These are phyloP conservation scores for Penicillium hordei DNA, from an alignment of 2,329 filamentous ascomycete species.

Conservation along the genomic window DNA sequence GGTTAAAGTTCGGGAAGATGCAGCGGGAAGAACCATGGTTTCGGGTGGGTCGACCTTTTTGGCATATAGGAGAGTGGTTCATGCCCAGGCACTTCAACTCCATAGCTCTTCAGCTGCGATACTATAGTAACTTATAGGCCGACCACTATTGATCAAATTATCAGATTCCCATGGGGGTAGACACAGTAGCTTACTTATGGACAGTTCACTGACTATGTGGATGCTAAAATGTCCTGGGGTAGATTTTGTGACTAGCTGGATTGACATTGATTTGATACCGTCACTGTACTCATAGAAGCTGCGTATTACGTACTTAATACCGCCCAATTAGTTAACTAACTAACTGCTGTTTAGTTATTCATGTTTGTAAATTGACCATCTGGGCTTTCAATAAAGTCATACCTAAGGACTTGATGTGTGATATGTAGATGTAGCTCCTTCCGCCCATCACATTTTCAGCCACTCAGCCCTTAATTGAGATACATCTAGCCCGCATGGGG, in stretches of 20 bases:
- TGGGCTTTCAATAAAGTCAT: background rate
- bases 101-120: background rate
- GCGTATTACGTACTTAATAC: background rate
- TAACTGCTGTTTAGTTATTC: background rate
- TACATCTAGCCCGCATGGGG: background rate
- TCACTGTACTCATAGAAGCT: background rate
- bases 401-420: background rate
- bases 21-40: background rate
- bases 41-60: background rate
- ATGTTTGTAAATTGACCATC: background rate
- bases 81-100: background rate
- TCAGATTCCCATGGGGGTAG: background rate
- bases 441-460: background rate
- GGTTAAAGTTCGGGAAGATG: background rate
- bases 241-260: background rate
- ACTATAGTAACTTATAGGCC: background rate
- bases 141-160: background rate
- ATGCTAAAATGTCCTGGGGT: too few relatives aligned
- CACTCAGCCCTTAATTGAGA: background rate
- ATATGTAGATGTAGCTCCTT: background rate
- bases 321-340: too few relatives aligned
- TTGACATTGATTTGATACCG: background rate
- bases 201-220: background rate
- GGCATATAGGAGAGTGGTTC: background rate
- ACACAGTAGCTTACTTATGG: background rate